phyloP scores from a whole-genome alignment of 352 stramenopile species.

The Pythium chondricola region DNA sequence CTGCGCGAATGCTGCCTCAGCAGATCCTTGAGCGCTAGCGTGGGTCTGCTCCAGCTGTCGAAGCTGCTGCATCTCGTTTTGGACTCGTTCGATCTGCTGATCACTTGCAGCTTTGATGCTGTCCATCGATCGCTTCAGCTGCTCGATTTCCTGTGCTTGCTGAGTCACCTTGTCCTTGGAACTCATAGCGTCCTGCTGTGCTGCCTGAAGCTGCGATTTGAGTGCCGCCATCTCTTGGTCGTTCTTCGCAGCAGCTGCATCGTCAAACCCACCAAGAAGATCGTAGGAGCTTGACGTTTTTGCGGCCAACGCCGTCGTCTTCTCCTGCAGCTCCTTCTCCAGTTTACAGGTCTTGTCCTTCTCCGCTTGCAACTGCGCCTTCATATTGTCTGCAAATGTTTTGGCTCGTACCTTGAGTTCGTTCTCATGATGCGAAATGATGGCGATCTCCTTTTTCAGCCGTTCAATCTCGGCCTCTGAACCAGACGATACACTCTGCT shows the following conservation, averaged over 20 bases:
- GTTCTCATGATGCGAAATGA: slow-evolving; percentile 34
- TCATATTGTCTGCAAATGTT: slow-evolving; percentile 62
- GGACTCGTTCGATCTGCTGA: slow-evolving; percentile 29
- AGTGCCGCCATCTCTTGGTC: slow-evolving; percentile 34
- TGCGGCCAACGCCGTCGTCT: slow-evolving; percentile 23
- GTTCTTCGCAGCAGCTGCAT: slow-evolving; percentile 11
- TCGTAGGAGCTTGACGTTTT: slow-evolving; percentile 14
- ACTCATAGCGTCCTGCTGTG: slow-evolving; percentile 3
- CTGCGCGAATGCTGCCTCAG: slow-evolving; percentile 16
- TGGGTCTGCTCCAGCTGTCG: slow-evolving; percentile 27
- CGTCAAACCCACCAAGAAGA: slow-evolving; percentile 5
- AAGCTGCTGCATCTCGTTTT: slow-evolving; percentile 32
- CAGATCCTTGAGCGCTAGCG: slow-evolving; percentile 11
- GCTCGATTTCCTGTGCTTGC: slow-evolving; percentile 26
- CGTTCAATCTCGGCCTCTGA: slow-evolving; percentile 24
- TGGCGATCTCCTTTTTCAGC: slow-evolving; percentile 28
- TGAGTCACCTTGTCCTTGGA: slow-evolving; percentile 27
- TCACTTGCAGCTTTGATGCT: slow-evolving; percentile 27
- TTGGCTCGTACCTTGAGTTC: slow-evolving; percentile 69
- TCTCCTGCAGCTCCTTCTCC: slow-evolving; percentile 48
- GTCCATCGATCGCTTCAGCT: slow-evolving; percentile 30
- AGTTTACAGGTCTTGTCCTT: slow-evolving; percentile 45
- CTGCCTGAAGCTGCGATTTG: slow-evolving; percentile 27
- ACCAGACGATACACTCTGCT: background rate
- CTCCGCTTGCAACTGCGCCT: slow-evolving; percentile 49